These are phyloP conservation scores for Coemansia sp. DNA, from an alignment of 192 early-diverging fungal species.

Conservation along the genomic window DNA sequence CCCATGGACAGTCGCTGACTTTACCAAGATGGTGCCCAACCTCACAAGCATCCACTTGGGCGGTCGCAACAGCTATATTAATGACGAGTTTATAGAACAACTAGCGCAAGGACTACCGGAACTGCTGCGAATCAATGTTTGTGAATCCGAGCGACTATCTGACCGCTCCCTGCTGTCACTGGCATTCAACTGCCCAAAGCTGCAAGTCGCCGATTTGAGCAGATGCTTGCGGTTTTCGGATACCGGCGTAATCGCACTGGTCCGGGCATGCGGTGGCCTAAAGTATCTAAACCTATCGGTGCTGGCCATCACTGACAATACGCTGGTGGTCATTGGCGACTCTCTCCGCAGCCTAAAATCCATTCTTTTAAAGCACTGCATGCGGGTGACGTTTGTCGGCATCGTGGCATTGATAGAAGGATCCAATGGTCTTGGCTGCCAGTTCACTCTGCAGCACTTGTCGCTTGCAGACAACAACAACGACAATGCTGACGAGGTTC, in stretches of 20 bases:
- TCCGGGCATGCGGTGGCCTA: constrained; percentile 11
- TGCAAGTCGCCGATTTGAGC: constrained; percentile 23
- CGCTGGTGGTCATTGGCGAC: constrained; percentile 23
- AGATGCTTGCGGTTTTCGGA: constrained; percentile 22
- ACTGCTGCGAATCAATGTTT: constrained; percentile 23
- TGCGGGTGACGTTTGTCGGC: constrained; percentile 20
- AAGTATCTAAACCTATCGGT: constrained; percentile 19
- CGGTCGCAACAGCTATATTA: constrained; percentile 24
- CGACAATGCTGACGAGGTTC: neutral
- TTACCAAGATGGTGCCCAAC: constrained; percentile 11
- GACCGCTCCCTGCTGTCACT: constrained; percentile 17
- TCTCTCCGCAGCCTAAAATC: constrained; percentile 16
- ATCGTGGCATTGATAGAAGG: constrained; percentile 21
- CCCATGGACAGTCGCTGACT: constrained; percentile 6
- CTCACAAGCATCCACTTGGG: constrained; percentile 23
- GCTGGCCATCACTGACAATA: constrained; percentile 20
- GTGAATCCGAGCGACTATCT: constrained; percentile 18
- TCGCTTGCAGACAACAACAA: constrained; percentile 21
- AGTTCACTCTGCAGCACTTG: constrained; percentile 23
- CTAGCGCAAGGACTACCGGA: constrained; percentile 11
- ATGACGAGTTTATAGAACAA: constrained; percentile 18
- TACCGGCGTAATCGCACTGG: constrained; percentile 23
- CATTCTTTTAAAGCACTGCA: constrained; percentile 29
- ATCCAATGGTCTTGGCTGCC: constrained; percentile 27
- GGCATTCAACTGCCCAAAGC: constrained; percentile 15